Evolutionary conservation across 2,329 filamentous ascomycete genomes (phyloP).

Genomic region (Cladosporium sp.): DNA sequence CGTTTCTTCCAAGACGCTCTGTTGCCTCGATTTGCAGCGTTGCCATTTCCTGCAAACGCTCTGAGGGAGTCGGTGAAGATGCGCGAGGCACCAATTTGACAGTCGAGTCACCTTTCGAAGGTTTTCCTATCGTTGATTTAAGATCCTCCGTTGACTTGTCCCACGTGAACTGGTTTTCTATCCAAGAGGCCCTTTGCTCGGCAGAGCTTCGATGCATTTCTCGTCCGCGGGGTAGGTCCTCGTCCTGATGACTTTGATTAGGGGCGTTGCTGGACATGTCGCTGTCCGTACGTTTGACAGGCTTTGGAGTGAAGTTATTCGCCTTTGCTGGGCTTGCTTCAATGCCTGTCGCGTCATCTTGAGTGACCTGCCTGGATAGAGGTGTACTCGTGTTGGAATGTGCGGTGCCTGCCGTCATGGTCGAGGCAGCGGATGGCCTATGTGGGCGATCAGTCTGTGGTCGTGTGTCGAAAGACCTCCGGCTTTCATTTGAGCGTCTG

Average conservation of each 20-base stretch:
- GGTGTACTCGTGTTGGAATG: conserved; percentile 18
- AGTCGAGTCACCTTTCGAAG: neutral
- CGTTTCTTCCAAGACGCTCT: conserved; percentile 6
- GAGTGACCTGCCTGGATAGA: conserved; percentile 36
- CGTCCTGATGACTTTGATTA: neutral
- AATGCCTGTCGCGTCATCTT: conserved; percentile 23
- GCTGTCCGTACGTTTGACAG: conserved; percentile 12
- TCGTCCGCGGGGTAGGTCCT: conserved; percentile 69
- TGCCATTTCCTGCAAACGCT: conserved; percentile 7
- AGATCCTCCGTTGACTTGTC: conserved; percentile 37
- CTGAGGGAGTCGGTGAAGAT: conserved; percentile 6
- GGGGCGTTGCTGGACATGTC: conserved; percentile 3
- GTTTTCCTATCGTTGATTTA: neutral
- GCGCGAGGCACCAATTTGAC: neutral
- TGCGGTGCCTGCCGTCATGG: conserved; percentile 24
- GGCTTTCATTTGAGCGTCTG: conserved; percentile 24
- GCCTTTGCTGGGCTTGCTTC: conserved; percentile 1
- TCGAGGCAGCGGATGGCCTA: conserved; percentile 21
- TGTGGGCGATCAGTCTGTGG: conserved; percentile 14
- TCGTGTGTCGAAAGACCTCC: conserved; percentile 21
- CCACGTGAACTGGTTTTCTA: conserved; percentile 54
- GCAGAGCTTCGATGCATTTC: conserved; percentile 64
- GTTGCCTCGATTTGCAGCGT: conserved; percentile 9
- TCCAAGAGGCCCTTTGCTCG: conserved; percentile 50
- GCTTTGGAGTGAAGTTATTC: conserved; percentile 14